Base-by-base conservation (phyloP, 352 stramenopile genomes). In the Globisporangium heterothallicum region DNA sequence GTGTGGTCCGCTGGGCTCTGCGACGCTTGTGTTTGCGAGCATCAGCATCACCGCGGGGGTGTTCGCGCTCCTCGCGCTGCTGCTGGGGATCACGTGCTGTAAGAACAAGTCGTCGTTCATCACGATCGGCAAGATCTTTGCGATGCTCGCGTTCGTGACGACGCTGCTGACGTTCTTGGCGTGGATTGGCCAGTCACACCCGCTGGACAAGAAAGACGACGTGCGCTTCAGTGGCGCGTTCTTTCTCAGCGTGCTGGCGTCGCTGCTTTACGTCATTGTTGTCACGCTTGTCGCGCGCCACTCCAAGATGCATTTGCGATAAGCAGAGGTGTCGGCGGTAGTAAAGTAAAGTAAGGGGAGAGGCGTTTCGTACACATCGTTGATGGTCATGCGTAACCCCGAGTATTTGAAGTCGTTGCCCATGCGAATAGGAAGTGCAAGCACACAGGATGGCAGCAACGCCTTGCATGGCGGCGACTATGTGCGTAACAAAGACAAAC, bases 41-140 rank as follows among this genome's bases (percentile, higher is more conserved):
- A 50, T 84, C 46, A 79, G 70, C 38, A 63, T 77, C 58, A 41
- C 49, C 1, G 49, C 59, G 1, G 74, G 74, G 1, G 62, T 66
- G 9, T 48, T 88, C 18, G 67, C 74, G 9, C 83, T 83, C 52
- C 59, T 81, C 24, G 56, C 63, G 10, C 59, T 86, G 22, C 52
- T 78, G 27, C 72, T 88, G 6, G 74, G 72, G 24, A 70, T 88
- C 59, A 82, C 72, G 43, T 88, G 72, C 70, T 88, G 77, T 65
- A 86, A 81, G 72, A 84, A 72, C 53, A 69, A 74, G 56, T 85
- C 77, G 18, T 55, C 64, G 48, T 80, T 88, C 59, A 76, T 84
- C 54, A 46, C 61, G 4, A 41, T 50, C 9, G 68, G 68, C 43
- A 82, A 84, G 53, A 50, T 79, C 7, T 51, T 86, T 4, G 63